Evolutionary conservation across 768 basidiomycete species (phyloP).

Genomic region (Pleurotus giganteus): DNA sequence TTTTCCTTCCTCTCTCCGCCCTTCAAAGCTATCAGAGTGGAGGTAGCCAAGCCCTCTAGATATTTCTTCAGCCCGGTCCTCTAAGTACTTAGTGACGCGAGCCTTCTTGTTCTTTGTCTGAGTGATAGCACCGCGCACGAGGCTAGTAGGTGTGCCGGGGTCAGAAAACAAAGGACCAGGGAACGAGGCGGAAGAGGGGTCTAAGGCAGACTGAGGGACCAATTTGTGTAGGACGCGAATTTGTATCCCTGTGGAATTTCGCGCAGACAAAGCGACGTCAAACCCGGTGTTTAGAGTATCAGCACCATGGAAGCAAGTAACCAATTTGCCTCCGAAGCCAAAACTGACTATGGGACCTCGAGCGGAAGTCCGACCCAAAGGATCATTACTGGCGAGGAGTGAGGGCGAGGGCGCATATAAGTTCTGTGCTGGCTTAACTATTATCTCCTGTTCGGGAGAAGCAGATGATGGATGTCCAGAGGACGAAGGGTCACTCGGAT

Average conservation of each 20-base stretch:
- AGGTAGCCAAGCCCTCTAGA: constrained; percentile 75
- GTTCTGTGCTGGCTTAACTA: constrained; percentile 38
- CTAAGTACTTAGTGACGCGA: constrained; percentile 73
- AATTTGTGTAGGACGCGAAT: constrained; percentile 66
- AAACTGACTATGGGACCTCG: constrained; percentile 83
- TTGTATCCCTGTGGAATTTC: constrained; percentile 66
- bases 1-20: constrained; percentile 70
- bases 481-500: constrained; percentile 10
- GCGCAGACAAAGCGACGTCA: constrained; percentile 72
- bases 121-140: constrained; percentile 65
- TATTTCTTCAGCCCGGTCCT: constrained; percentile 73
- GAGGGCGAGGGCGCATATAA: constrained; percentile 87
- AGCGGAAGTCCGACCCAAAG: constrained; percentile 68
- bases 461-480: neutral
- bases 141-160: constrained; percentile 58
- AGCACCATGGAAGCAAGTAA: constrained; percentile 83
- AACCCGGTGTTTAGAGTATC: constrained; percentile 68
- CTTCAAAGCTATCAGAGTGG: constrained; percentile 45
- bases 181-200: constrained; percentile 54
- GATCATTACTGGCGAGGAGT: constrained; percentile 78
- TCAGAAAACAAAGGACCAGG: constrained; percentile 90
- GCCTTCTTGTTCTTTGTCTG: constrained; percentile 84
- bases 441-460: constrained; percentile 29
- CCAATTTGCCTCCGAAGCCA: constrained; percentile 90
- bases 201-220: constrained; percentile 65